Conservation (phyloP, 1,284 basidiomycete genomes). For the Rhodotorula sp. region DNA sequence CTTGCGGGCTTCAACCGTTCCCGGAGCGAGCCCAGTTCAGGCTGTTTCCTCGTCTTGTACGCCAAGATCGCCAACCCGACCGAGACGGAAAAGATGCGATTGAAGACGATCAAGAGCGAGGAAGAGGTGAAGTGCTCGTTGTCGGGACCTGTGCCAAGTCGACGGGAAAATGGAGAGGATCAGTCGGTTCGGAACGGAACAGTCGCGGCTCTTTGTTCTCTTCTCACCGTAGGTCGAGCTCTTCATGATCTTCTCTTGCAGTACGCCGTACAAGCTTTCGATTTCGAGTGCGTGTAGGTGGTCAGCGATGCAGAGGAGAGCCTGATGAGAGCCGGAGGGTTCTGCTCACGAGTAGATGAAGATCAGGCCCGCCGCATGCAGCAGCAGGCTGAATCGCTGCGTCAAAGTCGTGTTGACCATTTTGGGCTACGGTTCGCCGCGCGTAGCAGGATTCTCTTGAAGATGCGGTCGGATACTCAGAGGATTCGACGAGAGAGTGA, state of each 20-base stretch:
- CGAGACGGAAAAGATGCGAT: conserved; percentile 39
- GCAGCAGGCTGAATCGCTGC: conserved; percentile 16
- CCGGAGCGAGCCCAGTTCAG: conserved; percentile 9
- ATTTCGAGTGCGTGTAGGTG: not conserved
- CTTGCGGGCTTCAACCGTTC: conserved; percentile 16
- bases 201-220: no score
- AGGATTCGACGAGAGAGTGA: no score
- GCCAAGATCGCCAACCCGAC: conserved; percentile 37
- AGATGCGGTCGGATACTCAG: no score
- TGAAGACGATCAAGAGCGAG: conserved; percentile 42
- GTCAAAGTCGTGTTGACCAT: not conserved
- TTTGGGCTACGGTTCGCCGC: no score
- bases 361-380: conserved; percentile 39
- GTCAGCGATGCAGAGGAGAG: not conserved
- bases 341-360: conserved; percentile 33
- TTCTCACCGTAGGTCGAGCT: conserved; percentile 38
- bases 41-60: conserved; percentile 15
- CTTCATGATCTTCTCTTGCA: conserved; percentile 45
- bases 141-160: conserved; percentile 22
- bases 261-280: conserved; percentile 35
- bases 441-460: no score
- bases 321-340: no score
- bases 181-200: not conserved
- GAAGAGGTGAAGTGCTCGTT: conserved; percentile 42
- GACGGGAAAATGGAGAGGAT: not conserved